Evolutionary conservation across 345 rosid genomes (phyloP).

Genomic region (Linum trigynum): DNA sequence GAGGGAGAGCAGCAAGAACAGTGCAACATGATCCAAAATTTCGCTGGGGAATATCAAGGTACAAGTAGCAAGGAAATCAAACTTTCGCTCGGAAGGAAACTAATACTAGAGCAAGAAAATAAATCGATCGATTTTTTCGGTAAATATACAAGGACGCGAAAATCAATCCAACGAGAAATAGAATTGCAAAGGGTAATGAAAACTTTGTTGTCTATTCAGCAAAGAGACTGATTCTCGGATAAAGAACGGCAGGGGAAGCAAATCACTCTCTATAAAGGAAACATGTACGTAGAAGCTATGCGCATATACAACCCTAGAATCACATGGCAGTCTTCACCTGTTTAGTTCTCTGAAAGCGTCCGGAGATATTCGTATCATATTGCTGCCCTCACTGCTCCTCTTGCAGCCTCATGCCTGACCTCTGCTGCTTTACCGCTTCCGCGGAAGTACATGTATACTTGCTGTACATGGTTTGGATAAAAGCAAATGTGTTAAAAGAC

Average conservation of each 20-base stretch:
- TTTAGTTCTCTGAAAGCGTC: not conserved
- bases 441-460: constrained; percentile 29
- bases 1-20: no score
- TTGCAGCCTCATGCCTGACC: constrained; percentile 25
- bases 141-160: no score
- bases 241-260: no score
- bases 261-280: constrained; percentile 3
- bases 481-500: not conserved
- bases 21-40: no score
- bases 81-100: no score
- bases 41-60: no score
- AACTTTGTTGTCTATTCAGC: not conserved
- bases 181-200: not conserved
- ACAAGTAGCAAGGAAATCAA: no score
- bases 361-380: not conserved
- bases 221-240: no score
- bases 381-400: constrained; percentile 30
- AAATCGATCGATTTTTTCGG: no score
- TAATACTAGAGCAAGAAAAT: no score
- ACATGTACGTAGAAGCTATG: constrained; percentile 1
- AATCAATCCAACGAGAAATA: not conserved
- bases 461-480: constrained; percentile 12
- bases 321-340: not conserved
- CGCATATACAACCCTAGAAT: constrained; percentile 12
- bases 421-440: constrained; percentile 29